These are phyloP conservation scores for Lotmaria passim DNA, from an alignment of 208 protist genomes.

Conservation along the genomic window DNA sequence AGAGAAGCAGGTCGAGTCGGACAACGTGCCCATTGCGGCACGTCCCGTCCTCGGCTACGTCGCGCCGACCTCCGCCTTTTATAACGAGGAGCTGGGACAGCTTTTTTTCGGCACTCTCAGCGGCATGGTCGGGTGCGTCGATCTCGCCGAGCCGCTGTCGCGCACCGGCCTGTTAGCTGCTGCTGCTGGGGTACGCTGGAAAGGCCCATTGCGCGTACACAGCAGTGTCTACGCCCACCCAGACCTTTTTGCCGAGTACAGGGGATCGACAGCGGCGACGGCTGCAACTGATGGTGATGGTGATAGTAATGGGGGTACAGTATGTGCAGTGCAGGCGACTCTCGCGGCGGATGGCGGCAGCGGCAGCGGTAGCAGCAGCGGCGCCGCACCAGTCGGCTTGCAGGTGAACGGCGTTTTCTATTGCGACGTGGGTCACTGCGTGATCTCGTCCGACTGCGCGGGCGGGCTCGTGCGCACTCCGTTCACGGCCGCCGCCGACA, in stretches of 20 bases:
- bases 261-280: background rate
- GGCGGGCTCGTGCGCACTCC: slow-evolving; percentile 64
- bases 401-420: slow-evolving; percentile 63
- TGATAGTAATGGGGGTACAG: background rate
- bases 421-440: slow-evolving; percentile 47
- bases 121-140: slow-evolving; percentile 72
- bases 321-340: background rate
- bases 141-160: slow-evolving; percentile 61
- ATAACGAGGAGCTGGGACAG: slow-evolving; percentile 47
- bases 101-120: slow-evolving; percentile 78
- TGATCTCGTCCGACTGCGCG: slow-evolving; percentile 64
- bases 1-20: slow-evolving; percentile 43
- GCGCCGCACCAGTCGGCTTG: background rate
- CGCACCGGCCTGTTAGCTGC: slow-evolving; percentile 57
- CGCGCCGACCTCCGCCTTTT: slow-evolving; percentile 65
- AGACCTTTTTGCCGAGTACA: background rate
- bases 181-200: slow-evolving; percentile 20
- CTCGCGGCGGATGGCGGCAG: background rate
- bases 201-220: slow-evolving; percentile 46
- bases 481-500: slow-evolving; percentile 29
- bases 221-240: slow-evolving; percentile 56
- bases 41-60: slow-evolving; percentile 77
- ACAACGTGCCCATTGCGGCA: slow-evolving; percentile 45
- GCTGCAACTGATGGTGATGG: background rate
- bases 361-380: background rate